These are phyloP conservation scores for Purshia tridentata DNA, from an alignment of 306 rosid species.

Conservation along the genomic window DNA sequence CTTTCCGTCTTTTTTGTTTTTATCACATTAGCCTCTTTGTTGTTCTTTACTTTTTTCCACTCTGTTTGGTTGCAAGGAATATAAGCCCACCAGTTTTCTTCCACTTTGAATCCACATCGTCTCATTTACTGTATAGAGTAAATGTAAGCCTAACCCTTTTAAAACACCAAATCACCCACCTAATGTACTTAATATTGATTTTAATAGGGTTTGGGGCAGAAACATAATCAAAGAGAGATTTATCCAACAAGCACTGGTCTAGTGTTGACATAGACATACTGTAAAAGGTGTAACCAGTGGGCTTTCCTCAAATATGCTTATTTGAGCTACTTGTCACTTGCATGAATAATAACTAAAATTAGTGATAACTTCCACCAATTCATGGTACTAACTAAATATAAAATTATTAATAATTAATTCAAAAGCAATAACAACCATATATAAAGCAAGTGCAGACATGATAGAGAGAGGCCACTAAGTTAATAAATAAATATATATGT, in stretches of 20 bases:
- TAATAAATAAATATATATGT: no score
- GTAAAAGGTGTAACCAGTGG: not conserved
- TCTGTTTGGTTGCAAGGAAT: not conserved
- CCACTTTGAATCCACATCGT: not conserved
- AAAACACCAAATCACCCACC: not conserved
- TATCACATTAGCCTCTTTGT: not conserved
- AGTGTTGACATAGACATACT: not conserved
- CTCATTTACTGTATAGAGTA: not conserved
- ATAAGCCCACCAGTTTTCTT: not conserved
- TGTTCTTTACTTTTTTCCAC: not conserved
- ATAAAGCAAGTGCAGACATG: not conserved
- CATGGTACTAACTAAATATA: not conserved
- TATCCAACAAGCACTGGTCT: constrained; percentile 7
- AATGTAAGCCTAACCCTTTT: constrained; percentile 9
- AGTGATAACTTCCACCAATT: not conserved
- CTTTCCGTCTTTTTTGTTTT: not conserved
- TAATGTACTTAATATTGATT: no score
- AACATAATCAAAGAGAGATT: not conserved
- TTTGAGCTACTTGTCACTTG: no score
- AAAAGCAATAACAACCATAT: not conserved
- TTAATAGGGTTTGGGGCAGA: not conserved
- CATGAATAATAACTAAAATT: not conserved
- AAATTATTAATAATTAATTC: not conserved
- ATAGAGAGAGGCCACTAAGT: no score
- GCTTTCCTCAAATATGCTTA: not conserved